Percentiles rank a stretch among this genome's conserved stretches.
These are phyloP conservation scores for Solanum pennellii DNA, from an alignment of 257 asterid genomes.

Conservation along the genomic window DNA sequence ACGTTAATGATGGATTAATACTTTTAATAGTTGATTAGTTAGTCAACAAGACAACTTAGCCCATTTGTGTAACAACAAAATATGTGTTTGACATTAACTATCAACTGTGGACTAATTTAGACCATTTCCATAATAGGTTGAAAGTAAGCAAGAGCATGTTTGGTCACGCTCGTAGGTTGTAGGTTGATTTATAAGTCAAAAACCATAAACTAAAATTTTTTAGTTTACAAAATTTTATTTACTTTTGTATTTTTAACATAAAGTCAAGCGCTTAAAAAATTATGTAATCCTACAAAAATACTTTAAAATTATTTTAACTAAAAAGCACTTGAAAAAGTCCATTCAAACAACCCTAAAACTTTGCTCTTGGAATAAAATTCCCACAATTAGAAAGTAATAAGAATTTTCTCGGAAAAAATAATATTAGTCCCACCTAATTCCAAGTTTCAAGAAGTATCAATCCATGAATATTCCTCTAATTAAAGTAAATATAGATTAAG, in stretches of 20 bases:
- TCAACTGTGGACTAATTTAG: neutral
- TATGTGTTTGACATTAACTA: neutral
- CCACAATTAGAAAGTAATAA: too few relatives aligned
- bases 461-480: neutral
- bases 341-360: neutral
- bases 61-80: neutral
- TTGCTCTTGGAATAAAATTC: neutral
- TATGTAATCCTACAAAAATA: too few relatives aligned
- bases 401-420: neutral
- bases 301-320: too few relatives aligned
- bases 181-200: too few relatives aligned
- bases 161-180: neutral
- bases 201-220: too few relatives aligned
- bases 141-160: neutral
- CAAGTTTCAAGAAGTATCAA: neutral
- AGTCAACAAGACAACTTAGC: neutral
- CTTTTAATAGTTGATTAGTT: neutral
- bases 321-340: too few relatives aligned
- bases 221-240: too few relatives aligned
- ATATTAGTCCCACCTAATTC: neutral
- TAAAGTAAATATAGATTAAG: neutral
- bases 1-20: neutral
- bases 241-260: too few relatives aligned
- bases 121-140: neutral
- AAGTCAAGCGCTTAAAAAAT: too few relatives aligned